Percentiles rank a stretch among this genome's conserved stretches.
These are phyloP conservation scores for Ogataea neopini DNA, from an alignment of 805 yeast genomes.

Conservation along the genomic window DNA sequence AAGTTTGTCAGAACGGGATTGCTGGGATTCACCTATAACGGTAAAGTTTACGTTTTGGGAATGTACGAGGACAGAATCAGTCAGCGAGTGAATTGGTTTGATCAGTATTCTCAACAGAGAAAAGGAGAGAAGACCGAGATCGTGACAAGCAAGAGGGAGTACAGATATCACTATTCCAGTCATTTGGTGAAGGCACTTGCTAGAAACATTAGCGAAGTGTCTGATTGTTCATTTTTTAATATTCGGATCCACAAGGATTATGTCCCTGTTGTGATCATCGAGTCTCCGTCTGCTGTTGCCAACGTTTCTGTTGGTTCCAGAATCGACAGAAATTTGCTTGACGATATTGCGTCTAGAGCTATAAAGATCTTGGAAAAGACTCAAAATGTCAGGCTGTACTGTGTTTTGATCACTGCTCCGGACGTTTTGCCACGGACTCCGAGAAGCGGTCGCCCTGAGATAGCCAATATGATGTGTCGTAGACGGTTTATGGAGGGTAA, in stretches of 20 bases:
- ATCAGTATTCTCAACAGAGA: constrained; percentile 33
- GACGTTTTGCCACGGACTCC: constrained; percentile 82
- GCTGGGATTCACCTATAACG: constrained; percentile 84
- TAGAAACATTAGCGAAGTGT: constrained; percentile 73
- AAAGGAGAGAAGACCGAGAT: too few relatives aligned
- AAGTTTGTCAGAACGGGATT: constrained; percentile 89
- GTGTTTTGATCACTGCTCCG: constrained; percentile 77
- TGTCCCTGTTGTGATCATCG: constrained; percentile 82
- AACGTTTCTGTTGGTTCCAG: constrained; percentile 6
- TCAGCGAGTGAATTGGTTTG: constrained; percentile 70
- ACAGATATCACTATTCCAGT: constrained; percentile 77
- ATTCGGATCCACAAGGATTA: constrained; percentile 75
- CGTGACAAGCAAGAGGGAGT: constrained; percentile 14
- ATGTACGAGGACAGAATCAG: constrained; percentile 88
- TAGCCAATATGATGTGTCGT: constrained; percentile 87
- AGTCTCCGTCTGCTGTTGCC: constrained; percentile 37
- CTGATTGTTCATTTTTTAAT: constrained; percentile 92
- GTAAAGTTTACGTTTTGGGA: constrained; percentile 86
- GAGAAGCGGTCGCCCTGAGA: constrained; percentile 84
- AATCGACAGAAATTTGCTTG: constrained; percentile 43
- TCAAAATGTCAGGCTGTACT: constrained; percentile 78
- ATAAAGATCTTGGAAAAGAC: constrained; percentile 48
- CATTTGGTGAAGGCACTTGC: constrained; percentile 86
- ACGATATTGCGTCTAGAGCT: constrained; percentile 48
- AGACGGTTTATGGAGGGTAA: constrained; percentile 75